Evolutionary conservation across 805 yeast species (phyloP), one percentile per base, ranked within the genome.

Genomic region (Ascoidea rubescens): DNA sequence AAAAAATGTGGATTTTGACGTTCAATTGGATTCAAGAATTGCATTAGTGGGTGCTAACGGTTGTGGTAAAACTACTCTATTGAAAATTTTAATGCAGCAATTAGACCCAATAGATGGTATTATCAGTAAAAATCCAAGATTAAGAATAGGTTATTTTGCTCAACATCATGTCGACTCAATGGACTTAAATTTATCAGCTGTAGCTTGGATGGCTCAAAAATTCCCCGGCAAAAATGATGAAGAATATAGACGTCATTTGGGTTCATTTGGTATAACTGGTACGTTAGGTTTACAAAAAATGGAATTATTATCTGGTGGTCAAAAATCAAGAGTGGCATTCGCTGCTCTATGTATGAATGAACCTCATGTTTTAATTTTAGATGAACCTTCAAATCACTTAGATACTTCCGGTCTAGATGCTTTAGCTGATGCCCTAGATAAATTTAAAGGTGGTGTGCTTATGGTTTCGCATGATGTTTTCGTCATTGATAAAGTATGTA

Each of bases 31-130:
- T 61, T 89, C 97, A 1, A 78, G 99, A 67, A 86, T 93, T 60
- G 99, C 98, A 0, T 74, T 93, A 55, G 96, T 93, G 54, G 99
- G 99, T 77, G 98, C 97, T 55, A 93, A 93, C 66, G 99, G 99
- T 72, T 87, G 96, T 64, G 99, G 99, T 85, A 93, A 93, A 67
- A 90, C 99, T 8, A 93, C 99, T 2, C 72, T 93, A 56, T 75
- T 93, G 63, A 91, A 91, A 66, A 71, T 93, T 47, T 72, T 93
- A 59, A 82, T 90, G 79, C 96, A 87, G 56, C 79, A 73, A 58
- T 70, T 85, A 51, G 70, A 71, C 28, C 97, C 99, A 1, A 63
- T 80, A 47, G 73, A 70, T n/a, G 99, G 99, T 52, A 73, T 76
- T 52, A 84, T 90, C 21, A 77, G 87, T 28, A 79, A 79, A 57